phyloP scores from a whole-genome alignment of 148 eudicot species.

The Vaccinium myrtillus region DNA sequence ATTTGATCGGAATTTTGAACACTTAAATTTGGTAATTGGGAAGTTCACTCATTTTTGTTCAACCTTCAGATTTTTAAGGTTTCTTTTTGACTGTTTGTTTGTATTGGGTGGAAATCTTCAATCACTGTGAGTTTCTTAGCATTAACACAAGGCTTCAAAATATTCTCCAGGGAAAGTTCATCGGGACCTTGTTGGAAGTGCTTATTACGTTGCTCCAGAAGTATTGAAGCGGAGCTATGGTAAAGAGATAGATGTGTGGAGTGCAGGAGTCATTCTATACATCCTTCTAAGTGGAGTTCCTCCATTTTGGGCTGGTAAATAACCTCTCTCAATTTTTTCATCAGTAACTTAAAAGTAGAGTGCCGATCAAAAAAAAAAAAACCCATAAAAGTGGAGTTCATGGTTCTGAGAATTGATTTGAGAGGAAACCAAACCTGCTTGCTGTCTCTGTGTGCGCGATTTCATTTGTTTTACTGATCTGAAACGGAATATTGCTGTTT shows the following conservation, averaged over 20 bases:
- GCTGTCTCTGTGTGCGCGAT: background rate
- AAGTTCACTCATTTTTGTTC: background rate
- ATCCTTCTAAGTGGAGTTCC: conserved; percentile 85
- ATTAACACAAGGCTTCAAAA: background rate
- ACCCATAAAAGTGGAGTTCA: background rate
- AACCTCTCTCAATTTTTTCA: background rate
- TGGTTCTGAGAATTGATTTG: background rate
- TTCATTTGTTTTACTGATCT: background rate
- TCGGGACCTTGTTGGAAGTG: conserved; percentile 71
- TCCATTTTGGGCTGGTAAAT: conserved; percentile 85
- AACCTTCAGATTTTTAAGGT: background rate
- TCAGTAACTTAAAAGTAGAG: background rate
- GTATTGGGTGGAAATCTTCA: background rate
- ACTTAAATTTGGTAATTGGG: background rate
- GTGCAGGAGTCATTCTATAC: conserved; percentile 89
- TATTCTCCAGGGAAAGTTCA: conserved; percentile 54
- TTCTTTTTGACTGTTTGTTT: background rate
- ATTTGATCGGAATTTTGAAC: background rate
- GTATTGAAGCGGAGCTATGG: conserved; percentile 67
- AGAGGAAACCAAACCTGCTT: background rate
- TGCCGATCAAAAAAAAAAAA: too few relatives aligned
- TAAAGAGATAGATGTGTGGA: conserved; percentile 92
- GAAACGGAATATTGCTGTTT: background rate
- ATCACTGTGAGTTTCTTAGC: background rate
- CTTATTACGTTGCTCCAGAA: conserved; percentile 89